phyloP scores from a whole-genome alignment of 1,284 basidiomycete species.

The Melampsora americana region DNA sequence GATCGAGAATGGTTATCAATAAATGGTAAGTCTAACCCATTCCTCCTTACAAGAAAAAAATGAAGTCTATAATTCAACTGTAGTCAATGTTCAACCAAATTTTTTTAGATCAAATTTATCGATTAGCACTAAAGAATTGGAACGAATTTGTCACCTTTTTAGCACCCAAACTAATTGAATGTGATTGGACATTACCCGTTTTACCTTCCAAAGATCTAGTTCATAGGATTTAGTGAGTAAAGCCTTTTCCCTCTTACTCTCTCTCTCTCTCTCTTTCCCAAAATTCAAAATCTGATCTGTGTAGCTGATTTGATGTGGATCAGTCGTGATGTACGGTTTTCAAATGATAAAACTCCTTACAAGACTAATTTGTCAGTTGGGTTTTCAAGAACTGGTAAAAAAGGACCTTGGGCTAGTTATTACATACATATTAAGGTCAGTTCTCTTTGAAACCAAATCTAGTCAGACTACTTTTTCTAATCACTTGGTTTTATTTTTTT shows the following conservation, averaged over 20 bases:
- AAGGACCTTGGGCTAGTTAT: slow-evolving; percentile 49
- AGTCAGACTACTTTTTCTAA: not conserved
- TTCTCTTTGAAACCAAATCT: not conserved
- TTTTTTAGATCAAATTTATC: slow-evolving; percentile 46
- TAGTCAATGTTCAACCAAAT: not conserved
- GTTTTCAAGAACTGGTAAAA: slow-evolving; percentile 52
- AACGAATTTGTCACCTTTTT: slow-evolving; percentile 51
- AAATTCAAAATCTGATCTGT: too few relatives aligned
- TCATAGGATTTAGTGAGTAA: slow-evolving; percentile 52
- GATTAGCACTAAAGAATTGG: slow-evolving; percentile 50
- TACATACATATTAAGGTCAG: slow-evolving; percentile 46
- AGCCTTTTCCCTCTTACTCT: too few relatives aligned
- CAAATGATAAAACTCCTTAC: slow-evolving; percentile 52
- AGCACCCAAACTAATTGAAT: slow-evolving; percentile 50
- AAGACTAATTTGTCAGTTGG: slow-evolving; percentile 48
- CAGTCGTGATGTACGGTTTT: slow-evolving; percentile 51
- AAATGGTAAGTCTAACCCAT: slow-evolving; percentile 46
- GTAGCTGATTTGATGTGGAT: slow-evolving; percentile 43
- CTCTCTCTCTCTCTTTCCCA: too few relatives aligned
- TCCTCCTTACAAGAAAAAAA: not conserved
- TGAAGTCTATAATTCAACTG: not conserved
- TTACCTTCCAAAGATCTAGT: slow-evolving; percentile 54
- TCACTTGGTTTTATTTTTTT: slow-evolving; percentile 8
- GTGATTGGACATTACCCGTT: slow-evolving; percentile 52
- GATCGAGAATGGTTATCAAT: slow-evolving; percentile 52